Base-by-base conservation (phyloP, 2,329 filamentous ascomycete species). In the Chalara sp. region DNA sequence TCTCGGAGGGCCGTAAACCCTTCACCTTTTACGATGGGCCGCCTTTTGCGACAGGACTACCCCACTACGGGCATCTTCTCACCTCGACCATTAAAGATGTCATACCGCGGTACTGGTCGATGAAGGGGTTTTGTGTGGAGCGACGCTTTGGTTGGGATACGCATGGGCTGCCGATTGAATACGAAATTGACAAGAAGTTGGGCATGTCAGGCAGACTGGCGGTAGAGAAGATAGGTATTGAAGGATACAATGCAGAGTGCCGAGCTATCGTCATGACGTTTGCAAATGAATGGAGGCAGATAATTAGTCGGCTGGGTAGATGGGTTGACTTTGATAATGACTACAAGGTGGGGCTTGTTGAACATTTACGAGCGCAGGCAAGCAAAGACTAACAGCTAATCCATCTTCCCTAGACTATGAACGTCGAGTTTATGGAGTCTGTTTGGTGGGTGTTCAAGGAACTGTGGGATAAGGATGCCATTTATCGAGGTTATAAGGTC, bases 301-400 rank as follows among this genome's bases (percentile, higher is more conserved):
- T 89, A 30, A 87, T 96, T 61, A 89, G 95, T 65, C 78, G 92
- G 54, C 72, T 97, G 41, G 92, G 92, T 51, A 85, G 92, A 52
- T 97, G 92, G 92, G 93, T 96, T 62, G 92, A 96, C 70, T 96
- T 97, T 61, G 92, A 97, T 70, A 93, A 95, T 62, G 89, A 96
- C 68, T 96, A 95, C 76, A 96, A 96, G 81, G 83, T 83, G 63
- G 57, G 65, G 46, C 33, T 39, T 10, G 10, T 32, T 42, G 13
- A 3, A 21, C 4, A 43, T 31, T 42, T 48, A 37, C n/a, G 2
- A 43, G 44, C 8, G n/a, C 8, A 28, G 6, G n/a, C 13, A 11
- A 45, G 32, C 28, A 30, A 13, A 30, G 45, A 53, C 58, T 62
- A 55, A 39, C 10, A 61, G 50, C 21, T 13, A n/a, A 39, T n/a